Evolutionary conservation across 2,329 filamentous ascomycete genomes (phyloP), one percentile per base, ranked within the genome.

Genomic region (Colletotrichum gloeosporioides): DNA sequence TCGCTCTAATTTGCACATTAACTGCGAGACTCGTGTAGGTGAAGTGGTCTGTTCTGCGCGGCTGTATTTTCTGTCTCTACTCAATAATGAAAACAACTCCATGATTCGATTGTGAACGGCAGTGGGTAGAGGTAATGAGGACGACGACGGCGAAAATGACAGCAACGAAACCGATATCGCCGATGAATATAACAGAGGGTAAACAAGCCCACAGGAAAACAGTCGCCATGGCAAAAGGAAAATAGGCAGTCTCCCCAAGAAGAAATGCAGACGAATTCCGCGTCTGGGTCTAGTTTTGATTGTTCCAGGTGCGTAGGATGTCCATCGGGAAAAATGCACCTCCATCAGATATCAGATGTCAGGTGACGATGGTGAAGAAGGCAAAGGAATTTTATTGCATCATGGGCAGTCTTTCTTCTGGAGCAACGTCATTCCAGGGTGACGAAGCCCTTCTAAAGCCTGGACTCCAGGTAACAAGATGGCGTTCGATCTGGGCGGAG

Each of bases 381-480:
- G 13, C 16, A 49, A n/a, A 72, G 63, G 70, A 61, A 72, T 53
- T 36, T 18, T 22, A 34, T 67, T 59, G 44, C 61, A 53, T 57
- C 62, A 39, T 72, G 16, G 44, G 44, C 13, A 34, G 10, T 22
- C 18, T 16, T 22, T 31, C 15, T 57, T 34, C 39, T 16, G 27
- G 16, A 63, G 69, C 69, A 71, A 71, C 69, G 44, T 59, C 44
- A 66, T 71, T 71, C 69, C 25, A 49, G 36, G 63, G 25, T n/a
- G 15, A 65, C n/a, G 10, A 25, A 27, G 36, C 34, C 22, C 13
- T 29, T 25, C 15, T 65, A 25, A 49, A 36, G 63, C 63, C 61
- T 71, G 22, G 39, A 29, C 36, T 61, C 34, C 27, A 22, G 9
- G 12, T n/a, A n/a, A 12, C 8, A n/a, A 27, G 8, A n/a, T 34